phyloP scores from a whole-genome alignment of 2,329 filamentous ascomycete genomes.

The Knoxdaviesia proteae region DNA sequence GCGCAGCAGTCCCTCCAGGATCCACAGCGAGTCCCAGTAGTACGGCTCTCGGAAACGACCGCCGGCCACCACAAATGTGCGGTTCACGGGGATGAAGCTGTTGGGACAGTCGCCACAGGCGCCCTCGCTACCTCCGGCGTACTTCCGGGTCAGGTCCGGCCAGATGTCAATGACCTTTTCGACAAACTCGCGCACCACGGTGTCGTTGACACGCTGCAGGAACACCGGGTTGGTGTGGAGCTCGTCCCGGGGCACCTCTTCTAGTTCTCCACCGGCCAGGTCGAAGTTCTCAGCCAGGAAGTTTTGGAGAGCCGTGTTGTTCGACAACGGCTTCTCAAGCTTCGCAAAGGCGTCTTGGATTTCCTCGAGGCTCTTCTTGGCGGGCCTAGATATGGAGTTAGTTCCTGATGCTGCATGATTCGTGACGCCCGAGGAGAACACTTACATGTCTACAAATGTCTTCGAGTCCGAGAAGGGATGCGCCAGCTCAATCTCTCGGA shows the following conservation, averaged over 20 bases:
- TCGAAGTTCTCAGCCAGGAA: constrained; percentile 45
- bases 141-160: constrained; percentile 43
- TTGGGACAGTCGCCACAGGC: constrained; percentile 39
- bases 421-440: constrained; percentile 2
- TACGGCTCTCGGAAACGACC: constrained; percentile 52
- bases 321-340: constrained; percentile 37
- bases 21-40: constrained; percentile 55
- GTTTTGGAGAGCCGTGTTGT: constrained; percentile 38
- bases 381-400: constrained; percentile 23
- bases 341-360: constrained; percentile 39
- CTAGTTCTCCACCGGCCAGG: constrained; percentile 40
- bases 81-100: constrained; percentile 45
- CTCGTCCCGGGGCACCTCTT: constrained; percentile 26
- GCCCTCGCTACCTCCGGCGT: constrained; percentile 21
- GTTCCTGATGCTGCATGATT: too few species aligned
- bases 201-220: constrained; percentile 32
- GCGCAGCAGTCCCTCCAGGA: constrained; percentile 42
- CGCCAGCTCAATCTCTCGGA: constrained; percentile 41
- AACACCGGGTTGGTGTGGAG: constrained; percentile 37
- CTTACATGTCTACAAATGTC: constrained; percentile 49
- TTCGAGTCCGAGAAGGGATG: constrained; percentile 46
- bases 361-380: constrained; percentile 33
- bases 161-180: constrained; percentile 46
- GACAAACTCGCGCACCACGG: constrained; percentile 37
- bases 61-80: constrained; percentile 49